Evolutionary conservation across 495 filamentous ascomycete species (phyloP).

Genomic region (Tetracladium marchalianum): DNA sequence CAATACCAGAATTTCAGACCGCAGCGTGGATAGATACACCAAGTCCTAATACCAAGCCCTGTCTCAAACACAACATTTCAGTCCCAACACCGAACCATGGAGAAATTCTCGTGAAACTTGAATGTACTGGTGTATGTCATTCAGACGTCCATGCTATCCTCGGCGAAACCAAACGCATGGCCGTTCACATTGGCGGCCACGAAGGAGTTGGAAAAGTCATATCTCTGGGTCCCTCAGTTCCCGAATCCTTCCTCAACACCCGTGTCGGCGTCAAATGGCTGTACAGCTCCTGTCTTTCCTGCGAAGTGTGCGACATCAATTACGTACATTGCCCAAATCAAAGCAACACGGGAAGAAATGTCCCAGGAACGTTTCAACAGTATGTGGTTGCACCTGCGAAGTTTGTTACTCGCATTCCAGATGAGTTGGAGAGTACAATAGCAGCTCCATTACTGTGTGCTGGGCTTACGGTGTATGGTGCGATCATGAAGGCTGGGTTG

Average conservation of each 20-base stretch:
- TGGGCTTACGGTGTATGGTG: conserved; percentile 30
- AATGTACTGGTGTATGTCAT: conserved; percentile 38
- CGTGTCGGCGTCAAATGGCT: conserved; percentile 48
- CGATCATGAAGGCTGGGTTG: conserved; percentile 31
- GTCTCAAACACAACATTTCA: conserved; percentile 28
- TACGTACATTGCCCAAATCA: conserved; percentile 40
- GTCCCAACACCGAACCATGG: conserved; percentile 42
- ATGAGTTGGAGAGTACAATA: conserved; percentile 33
- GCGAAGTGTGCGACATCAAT: conserved; percentile 33
- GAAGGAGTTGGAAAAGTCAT: conserved; percentile 48
- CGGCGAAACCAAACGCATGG: conserved; percentile 17
- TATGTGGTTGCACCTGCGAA: conserved; percentile 39
- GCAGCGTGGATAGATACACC: too few relatives aligned
- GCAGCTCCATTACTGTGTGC: conserved; percentile 50
- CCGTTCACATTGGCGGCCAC: conserved; percentile 22
- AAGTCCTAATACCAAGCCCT: too few relatives aligned
- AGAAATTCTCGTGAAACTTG: conserved; percentile 36
- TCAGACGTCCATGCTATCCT: conserved; percentile 40
- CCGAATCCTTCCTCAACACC: conserved; percentile 36
- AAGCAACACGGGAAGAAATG: conserved; percentile 27
- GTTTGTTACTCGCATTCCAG: conserved; percentile 32
- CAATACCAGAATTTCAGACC: too few relatives aligned
- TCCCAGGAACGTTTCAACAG: conserved; percentile 44
- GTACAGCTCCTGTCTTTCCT: conserved; percentile 58
- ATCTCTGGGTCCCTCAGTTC: conserved; percentile 32